Conservation (phyloP, 1,284 basidiomycete genomes). For the Wallemia hederae region DNA sequence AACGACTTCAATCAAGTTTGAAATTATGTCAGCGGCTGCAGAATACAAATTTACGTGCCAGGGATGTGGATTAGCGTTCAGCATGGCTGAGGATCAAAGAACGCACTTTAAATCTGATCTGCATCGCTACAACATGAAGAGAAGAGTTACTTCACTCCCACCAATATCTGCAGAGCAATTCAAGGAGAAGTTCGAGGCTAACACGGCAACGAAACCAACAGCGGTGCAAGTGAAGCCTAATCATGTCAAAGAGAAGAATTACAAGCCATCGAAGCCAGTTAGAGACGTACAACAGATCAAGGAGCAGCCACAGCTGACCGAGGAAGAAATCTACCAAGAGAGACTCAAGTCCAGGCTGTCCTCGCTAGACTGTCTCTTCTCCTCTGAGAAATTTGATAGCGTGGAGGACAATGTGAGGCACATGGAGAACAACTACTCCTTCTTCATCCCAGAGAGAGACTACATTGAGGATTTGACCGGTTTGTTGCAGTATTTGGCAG, state of each 20-base stretch:
- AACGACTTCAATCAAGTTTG: not conserved
- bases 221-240: constrained; percentile 1
- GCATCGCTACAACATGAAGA: constrained; percentile 93
- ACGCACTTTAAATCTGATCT: constrained; percentile 77
- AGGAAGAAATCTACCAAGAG: constrained; percentile 33
- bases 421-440: constrained; percentile 67
- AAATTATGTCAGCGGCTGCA: not conserved
- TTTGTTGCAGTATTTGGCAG: constrained; percentile 58
- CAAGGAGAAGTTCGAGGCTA: constrained; percentile 45
- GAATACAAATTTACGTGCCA: constrained; percentile 44
- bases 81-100: constrained; percentile 57
- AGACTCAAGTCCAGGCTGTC: constrained; percentile 23
- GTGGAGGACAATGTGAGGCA: constrained; percentile 46
- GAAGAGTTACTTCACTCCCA: constrained; percentile 25
- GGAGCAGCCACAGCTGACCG: constrained; percentile 9
- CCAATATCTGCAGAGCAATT: constrained; percentile 55
- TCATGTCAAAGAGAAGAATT: constrained; percentile 1
- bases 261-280: not conserved
- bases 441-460: constrained; percentile 85
- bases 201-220: not conserved
- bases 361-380: constrained; percentile 45
- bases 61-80: constrained; percentile 71
- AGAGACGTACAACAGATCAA: not conserved
- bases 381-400: constrained; percentile 24
- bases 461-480: constrained; percentile 62